Conservation (phyloP, 495 filamentous ascomycete genomes). For the Tuber umbilicatum region DNA sequence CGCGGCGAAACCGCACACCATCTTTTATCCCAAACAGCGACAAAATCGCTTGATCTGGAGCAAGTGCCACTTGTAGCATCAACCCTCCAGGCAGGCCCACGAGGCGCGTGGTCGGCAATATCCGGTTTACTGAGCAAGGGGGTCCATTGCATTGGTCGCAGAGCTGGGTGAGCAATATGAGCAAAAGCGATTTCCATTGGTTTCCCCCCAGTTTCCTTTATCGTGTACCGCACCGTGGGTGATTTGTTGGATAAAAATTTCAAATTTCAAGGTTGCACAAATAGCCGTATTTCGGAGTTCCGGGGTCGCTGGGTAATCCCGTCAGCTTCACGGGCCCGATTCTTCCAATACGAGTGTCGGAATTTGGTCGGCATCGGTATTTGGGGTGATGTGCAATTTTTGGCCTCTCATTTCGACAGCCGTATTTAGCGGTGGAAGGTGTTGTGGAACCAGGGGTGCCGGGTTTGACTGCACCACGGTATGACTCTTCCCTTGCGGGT, state of each 20-base stretch:
- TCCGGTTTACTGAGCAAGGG: not conserved
- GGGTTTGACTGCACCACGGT: not conserved
- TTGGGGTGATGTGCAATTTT: not conserved
- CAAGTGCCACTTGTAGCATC: not conserved
- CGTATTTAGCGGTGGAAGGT: not conserved
- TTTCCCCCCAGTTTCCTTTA: not conserved
- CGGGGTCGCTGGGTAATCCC: not conserved
- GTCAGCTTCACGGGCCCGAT: not conserved
- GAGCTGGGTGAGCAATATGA: not conserved
- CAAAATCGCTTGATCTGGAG: not conserved
- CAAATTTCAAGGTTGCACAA: not conserved
- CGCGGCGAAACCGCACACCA: not conserved
- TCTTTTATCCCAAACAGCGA: not conserved
- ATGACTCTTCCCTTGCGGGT: not conserved
- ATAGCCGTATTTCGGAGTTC: not conserved
- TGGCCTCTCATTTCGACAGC: not conserved
- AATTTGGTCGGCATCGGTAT: not conserved
- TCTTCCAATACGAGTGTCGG: not conserved
- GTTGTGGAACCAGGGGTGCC: not conserved
- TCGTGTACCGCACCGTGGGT: not conserved
- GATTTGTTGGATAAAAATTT: not conserved
- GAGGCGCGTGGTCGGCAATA: not conserved
- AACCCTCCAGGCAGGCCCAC: not conserved
- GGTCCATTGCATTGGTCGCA: not conserved
- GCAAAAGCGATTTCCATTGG: not conserved